Evolutionary conservation across 805 yeast species (phyloP).

Genomic region (Yarrowia hollandica): DNA sequence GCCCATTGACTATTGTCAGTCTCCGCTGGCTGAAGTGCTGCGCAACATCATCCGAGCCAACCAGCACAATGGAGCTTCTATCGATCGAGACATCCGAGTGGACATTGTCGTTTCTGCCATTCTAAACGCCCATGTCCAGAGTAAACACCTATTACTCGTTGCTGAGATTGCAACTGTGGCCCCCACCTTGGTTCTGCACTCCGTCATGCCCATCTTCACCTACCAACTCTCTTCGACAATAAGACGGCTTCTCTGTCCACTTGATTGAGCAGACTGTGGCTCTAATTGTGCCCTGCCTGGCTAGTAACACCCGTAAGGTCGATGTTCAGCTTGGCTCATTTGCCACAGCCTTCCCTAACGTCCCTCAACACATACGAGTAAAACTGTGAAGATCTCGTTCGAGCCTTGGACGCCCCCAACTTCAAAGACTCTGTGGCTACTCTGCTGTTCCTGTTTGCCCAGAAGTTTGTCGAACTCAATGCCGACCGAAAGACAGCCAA

Average conservation of each 20-base stretch:
- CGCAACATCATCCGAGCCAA: constrained; percentile 58
- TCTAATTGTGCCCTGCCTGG: constrained; percentile 85
- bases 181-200: constrained; percentile 88
- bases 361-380: constrained; percentile 94
- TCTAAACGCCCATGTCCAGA: constrained; percentile 93
- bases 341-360: constrained; percentile 88
- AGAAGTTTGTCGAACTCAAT: constrained; percentile 63
- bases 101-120: constrained; percentile 89
- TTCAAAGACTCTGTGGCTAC: constrained; percentile 60
- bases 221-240: constrained; percentile 96
- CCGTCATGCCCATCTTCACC: constrained; percentile 98
- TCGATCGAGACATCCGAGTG: constrained; percentile 57
- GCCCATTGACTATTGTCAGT: constrained; percentile 89
- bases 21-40: constrained; percentile 84
- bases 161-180: constrained; percentile 84
- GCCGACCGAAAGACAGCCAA: constrained; percentile 49
- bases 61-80: constrained; percentile 54
- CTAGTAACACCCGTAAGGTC: constrained; percentile 49
- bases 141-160: constrained; percentile 76
- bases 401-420: constrained; percentile 63
- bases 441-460: constrained; percentile 75
- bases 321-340: constrained; percentile 85
- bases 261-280: constrained; percentile 90
- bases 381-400: constrained; percentile 74
- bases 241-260: constrained; percentile 88